Percentiles rank a stretch among this genome's conserved stretches.
phyloP scores from a whole-genome alignment of 345 rosid species.

The Gossypium anomalum region DNA sequence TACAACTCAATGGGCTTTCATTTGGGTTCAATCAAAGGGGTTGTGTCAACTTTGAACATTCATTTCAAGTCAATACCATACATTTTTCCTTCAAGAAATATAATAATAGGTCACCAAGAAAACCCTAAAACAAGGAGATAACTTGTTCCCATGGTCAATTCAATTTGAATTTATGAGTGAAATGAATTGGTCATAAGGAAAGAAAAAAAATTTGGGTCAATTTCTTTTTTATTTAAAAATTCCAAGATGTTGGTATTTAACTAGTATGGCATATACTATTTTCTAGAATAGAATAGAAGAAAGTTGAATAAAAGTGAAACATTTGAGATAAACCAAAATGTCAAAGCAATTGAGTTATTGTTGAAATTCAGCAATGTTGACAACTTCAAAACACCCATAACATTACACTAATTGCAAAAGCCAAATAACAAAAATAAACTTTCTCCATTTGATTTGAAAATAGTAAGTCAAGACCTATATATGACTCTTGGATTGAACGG shows the following conservation, averaged over 20 bases:
- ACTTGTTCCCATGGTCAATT: background rate
- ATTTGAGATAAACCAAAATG: background rate
- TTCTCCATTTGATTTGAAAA: background rate
- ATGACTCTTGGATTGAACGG: too few relatives aligned
- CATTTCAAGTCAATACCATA: background rate
- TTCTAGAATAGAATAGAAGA: background rate
- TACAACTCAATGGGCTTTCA: background rate
- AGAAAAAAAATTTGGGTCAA: background rate
- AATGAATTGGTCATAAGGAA: background rate
- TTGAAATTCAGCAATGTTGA: background rate
- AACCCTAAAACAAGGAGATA: background rate
- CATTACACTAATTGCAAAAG: too few relatives aligned
- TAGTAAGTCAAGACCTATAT: background rate
- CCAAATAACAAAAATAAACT: background rate
- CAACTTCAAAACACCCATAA: background rate
- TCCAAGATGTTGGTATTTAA: background rate
- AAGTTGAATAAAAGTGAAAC: background rate
- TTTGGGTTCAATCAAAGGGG: background rate
- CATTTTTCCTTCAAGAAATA: background rate
- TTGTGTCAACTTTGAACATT: background rate
- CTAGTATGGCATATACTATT: background rate
- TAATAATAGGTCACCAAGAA: background rate
- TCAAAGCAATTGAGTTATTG: constrained; percentile 11
- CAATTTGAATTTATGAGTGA: background rate
- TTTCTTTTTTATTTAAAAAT: background rate